Conservation (phyloP, 2,329 filamentous ascomycete genomes). For the Aspergillus spinulosporus region DNA sequence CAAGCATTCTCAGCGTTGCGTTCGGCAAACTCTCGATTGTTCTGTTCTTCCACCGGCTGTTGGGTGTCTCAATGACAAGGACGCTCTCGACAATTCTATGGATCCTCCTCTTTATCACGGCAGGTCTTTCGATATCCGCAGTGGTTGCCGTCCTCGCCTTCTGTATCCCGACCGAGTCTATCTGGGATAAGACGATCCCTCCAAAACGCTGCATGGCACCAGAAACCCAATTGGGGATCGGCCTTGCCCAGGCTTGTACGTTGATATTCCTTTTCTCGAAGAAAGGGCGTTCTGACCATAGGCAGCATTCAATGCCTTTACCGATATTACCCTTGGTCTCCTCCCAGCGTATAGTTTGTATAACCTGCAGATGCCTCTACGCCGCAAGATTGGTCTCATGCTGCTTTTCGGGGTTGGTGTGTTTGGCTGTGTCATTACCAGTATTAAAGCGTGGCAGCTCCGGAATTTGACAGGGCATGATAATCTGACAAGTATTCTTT, state of each 20-base stretch:
- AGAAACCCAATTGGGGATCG: neutral
- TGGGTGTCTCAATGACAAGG: neutral
- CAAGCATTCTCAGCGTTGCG: neutral
- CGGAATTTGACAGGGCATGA: constrained; percentile 1
- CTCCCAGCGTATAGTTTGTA: constrained; percentile 2
- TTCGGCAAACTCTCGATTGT: constrained; percentile 4
- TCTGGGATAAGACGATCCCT: neutral
- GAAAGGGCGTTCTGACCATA: too few relatives aligned
- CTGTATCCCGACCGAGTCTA: neutral
- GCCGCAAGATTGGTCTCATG: constrained; percentile 2
- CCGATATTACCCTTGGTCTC: neutral
- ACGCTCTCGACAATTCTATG: neutral
- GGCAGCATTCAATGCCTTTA: constrained; percentile 6
- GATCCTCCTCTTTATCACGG: neutral
- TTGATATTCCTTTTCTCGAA: neutral
- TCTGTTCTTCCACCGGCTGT: neutral
- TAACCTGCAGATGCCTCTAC: constrained; percentile 4
- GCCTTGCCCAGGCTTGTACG: constrained; percentile 7
- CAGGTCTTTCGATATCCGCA: neutral
- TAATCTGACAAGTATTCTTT: neutral
- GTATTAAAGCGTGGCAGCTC: constrained; percentile 1
- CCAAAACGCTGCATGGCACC: neutral
- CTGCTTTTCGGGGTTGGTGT: neutral
- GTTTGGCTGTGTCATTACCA: constrained; percentile 4
- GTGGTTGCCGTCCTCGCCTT: constrained; percentile 1